Conservation (phyloP, 2,329 filamentous ascomycete genomes). For the Parascedosporium putredinis region DNA sequence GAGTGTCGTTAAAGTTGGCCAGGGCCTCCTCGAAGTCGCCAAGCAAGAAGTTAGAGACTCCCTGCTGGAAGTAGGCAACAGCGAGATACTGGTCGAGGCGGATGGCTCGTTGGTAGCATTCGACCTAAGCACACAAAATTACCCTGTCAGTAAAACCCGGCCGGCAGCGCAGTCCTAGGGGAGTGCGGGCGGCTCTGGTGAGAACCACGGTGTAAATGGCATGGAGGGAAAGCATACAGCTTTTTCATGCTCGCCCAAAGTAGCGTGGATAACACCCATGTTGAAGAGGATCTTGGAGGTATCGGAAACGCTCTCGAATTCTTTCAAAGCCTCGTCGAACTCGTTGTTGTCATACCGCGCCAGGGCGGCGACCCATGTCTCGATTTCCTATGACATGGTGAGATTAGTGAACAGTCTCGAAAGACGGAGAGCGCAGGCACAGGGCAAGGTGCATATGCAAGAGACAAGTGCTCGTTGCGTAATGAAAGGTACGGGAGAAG, state of each 20-base stretch:
- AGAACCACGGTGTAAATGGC: too few species aligned
- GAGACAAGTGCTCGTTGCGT: too few species aligned
- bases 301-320: conserved; percentile 81
- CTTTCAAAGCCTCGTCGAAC: conserved; percentile 76
- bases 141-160: neutral
- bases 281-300: conserved; percentile 99
- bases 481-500: too few species aligned
- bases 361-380: conserved; percentile 92
- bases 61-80: conserved; percentile 96
- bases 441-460: too few species aligned
- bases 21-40: conserved; percentile 96
- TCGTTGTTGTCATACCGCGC: conserved; percentile 93
- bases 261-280: conserved; percentile 94
- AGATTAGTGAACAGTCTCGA: neutral
- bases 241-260: conserved; percentile 88
- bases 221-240: conserved; percentile 52
- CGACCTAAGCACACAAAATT: conserved; percentile 61
- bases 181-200: too few species aligned
- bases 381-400: conserved; percentile 65
- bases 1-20: conserved; percentile 96
- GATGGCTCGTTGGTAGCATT: conserved; percentile 88
- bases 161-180: neutral
- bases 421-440: neutral
- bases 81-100: conserved; percentile 89
- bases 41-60: conserved; percentile 93